Percentiles rank a stretch among this genome's conserved stretches.
Conservation (phyloP, 106 monocot species). For the Allium sativum region DNA sequence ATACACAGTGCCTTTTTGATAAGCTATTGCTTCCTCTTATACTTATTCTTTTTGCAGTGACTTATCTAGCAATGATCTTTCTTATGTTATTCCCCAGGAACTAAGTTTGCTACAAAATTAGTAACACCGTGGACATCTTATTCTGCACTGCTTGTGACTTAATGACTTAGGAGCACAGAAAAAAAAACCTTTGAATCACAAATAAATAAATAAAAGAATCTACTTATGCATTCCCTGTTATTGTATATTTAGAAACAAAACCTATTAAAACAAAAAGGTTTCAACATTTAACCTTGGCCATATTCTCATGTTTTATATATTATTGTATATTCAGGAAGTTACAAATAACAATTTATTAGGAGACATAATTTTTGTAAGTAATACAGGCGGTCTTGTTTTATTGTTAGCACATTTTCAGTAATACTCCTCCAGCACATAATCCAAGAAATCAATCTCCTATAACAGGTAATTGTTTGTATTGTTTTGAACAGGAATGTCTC, state of each 20-base stretch:
- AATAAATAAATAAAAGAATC: no score
- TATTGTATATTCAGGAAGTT: slow-evolving; percentile 34
- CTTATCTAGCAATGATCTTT: slow-evolving; percentile 56
- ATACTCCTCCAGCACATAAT: no score
- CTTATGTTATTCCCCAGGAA: slow-evolving; percentile 66
- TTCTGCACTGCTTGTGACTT: not conserved
- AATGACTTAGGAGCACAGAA: not conserved
- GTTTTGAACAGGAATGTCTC: slow-evolving; percentile 67
- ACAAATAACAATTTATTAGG: slow-evolving; percentile 76
- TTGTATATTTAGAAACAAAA: no score
- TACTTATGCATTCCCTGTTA: no score
- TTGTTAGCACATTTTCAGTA: slow-evolving; percentile 41
- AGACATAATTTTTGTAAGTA: slow-evolving; percentile 42
- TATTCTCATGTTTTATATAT: not conserved
- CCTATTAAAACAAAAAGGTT: no score
- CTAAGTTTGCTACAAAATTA: slow-evolving; percentile 82
- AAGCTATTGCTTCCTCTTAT: not conserved
- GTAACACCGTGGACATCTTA: slow-evolving; percentile 36
- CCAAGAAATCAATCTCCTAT: no score
- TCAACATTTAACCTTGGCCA: not conserved
- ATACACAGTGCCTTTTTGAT: not conserved
- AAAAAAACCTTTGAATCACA: no score
- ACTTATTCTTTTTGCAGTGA: slow-evolving; percentile 38
- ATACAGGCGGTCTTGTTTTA: slow-evolving; percentile 60
- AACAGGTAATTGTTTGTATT: not conserved